Conservation (phyloP, 495 filamentous ascomycete genomes). For the Aspergillus baeticus region DNA sequence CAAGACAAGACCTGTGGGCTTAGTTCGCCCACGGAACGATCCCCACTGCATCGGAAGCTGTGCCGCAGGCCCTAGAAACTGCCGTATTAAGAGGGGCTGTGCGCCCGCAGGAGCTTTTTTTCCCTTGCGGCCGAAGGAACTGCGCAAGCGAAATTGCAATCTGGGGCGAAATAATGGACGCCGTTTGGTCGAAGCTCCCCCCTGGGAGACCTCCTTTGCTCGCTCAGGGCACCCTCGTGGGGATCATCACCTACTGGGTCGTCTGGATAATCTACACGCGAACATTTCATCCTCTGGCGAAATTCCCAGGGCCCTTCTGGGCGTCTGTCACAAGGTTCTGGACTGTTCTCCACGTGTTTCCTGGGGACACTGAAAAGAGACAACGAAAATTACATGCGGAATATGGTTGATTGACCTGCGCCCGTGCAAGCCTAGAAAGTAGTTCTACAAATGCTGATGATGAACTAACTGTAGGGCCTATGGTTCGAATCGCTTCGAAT, state of each 20-base stretch:
- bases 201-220: neutral
- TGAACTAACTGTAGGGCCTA: constrained; percentile 9
- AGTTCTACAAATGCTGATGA: too few species aligned
- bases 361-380: constrained; percentile 13
- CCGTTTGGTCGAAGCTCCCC: too few species aligned
- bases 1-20: too few species aligned
- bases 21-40: too few species aligned
- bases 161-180: too few species aligned
- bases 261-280: constrained; percentile 20
- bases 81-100: too few species aligned
- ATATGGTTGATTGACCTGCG: constrained; percentile 7
- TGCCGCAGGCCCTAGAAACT: too few species aligned
- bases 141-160: too few species aligned
- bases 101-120: too few species aligned
- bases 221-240: neutral
- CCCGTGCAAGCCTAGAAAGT: neutral
- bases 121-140: too few species aligned
- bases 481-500: constrained; percentile 33
- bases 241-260: constrained; percentile 8
- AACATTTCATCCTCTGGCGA: constrained; percentile 17
- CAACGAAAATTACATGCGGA: constrained; percentile 13
- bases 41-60: too few species aligned
- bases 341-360: constrained; percentile 12
- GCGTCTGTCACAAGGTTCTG: constrained; percentile 16
- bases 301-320: constrained; percentile 17